These are phyloP conservation scores for Colletotrichum shisoi DNA, from an alignment of 2,329 filamentous ascomycete species.

Conservation along the genomic window DNA sequence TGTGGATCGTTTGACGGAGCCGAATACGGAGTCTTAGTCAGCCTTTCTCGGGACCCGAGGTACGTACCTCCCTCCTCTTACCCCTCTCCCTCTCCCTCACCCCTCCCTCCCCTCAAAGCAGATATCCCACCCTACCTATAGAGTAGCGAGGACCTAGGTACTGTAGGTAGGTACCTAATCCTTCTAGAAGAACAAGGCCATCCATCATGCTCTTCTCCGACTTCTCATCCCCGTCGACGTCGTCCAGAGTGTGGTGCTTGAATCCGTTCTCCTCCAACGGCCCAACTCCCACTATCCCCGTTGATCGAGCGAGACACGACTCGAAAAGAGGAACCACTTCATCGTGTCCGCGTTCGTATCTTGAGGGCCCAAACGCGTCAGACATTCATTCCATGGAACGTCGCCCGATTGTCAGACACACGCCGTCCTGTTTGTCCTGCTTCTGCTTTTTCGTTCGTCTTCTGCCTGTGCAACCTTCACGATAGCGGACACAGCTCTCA, in stretches of 20 bases:
- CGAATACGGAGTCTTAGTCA: conserved; percentile 19
- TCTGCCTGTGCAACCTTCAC: background rate
- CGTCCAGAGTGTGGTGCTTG: background rate
- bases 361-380: conserved; percentile 17
- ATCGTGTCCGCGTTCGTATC: conserved; percentile 35
- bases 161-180: background rate
- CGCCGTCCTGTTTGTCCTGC: background rate
- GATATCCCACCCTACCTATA: too few relatives aligned
- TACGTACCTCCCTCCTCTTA: too few relatives aligned
- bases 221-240: background rate
- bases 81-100: too few relatives aligned
- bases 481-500: background rate
- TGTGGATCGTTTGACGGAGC: background rate
- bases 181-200: conserved; percentile 3
- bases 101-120: too few relatives aligned
- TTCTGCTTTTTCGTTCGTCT: too few relatives aligned
- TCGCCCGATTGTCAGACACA: conserved; percentile 28
- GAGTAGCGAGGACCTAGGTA: too few relatives aligned
- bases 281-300: conserved; percentile 7
- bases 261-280: background rate
- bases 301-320: background rate
- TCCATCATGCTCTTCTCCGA: background rate
- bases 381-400: conserved; percentile 6
- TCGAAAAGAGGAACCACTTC: conserved; percentile 17
- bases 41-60: too few relatives aligned